These are phyloP conservation scores for Afroboletus lepidellus DNA, from an alignment of 1,284 basidiomycete species.

Conservation along the genomic window DNA sequence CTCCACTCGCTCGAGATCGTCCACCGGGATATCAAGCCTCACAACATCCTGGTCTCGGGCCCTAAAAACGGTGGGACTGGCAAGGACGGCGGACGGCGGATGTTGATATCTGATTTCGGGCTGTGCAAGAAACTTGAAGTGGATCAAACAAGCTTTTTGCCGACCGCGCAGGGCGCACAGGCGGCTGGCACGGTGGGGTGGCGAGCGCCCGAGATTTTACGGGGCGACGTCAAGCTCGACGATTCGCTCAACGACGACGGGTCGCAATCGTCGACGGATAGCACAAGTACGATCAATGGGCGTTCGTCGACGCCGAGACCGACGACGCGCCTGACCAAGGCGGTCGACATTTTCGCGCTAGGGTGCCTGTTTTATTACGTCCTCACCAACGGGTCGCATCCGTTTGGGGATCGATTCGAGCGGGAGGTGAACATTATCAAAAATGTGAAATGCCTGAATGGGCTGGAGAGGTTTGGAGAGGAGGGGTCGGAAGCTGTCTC, in stretches of 20 bases:
- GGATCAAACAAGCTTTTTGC: conserved; percentile 90
- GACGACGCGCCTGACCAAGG: conserved; percentile 79
- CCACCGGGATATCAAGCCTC: conserved; percentile 98
- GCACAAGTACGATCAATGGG: conserved; percentile 46
- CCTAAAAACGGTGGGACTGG: conserved; percentile 56
- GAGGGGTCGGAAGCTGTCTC: conserved; percentile 85
- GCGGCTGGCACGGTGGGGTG: conserved; percentile 92
- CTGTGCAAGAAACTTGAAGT: conserved; percentile 89
- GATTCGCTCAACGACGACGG: conserved; percentile 66
- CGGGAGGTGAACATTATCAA: conserved; percentile 90
- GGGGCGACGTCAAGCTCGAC: conserved; percentile 88
- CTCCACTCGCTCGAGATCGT: conserved; percentile 95
- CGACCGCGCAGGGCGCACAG: conserved; percentile 77
- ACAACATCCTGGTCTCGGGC: conserved; percentile 91
- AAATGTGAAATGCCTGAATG: conserved; percentile 66
- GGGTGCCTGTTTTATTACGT: conserved; percentile 94
- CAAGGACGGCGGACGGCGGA: conserved; percentile 62
- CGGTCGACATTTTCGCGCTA: conserved; percentile 91
- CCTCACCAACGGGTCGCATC: conserved; percentile 84
- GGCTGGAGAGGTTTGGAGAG: conserved; percentile 81
- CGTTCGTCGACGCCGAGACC: conserved; percentile 22
- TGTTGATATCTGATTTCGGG: conserved; percentile 96
- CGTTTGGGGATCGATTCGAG: conserved; percentile 89
- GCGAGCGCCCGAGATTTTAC: conserved; percentile 91
- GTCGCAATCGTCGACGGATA: conserved; percentile 66